Percentiles rank a stretch among this genome's conserved stretches.
These are phyloP conservation scores for Hura crepitans DNA, from an alignment of 441 rosid genomes.

Conservation along the genomic window DNA sequence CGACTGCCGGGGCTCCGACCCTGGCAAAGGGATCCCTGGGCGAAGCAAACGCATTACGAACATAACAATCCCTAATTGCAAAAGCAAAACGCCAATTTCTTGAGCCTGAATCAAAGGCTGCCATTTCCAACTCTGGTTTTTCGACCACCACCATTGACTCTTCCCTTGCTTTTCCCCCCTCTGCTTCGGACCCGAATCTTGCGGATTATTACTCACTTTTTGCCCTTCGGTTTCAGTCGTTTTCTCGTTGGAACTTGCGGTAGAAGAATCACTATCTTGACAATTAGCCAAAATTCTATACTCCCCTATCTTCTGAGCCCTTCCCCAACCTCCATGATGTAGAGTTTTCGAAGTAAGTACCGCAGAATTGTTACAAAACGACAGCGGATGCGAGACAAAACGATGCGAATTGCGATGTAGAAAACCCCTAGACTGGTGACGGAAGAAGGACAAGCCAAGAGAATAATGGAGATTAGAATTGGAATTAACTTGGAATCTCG, in stretches of 20 bases:
- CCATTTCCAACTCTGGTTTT: slow-evolving; percentile 68
- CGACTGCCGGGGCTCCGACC: slow-evolving; percentile 68
- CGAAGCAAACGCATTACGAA: slow-evolving; percentile 78
- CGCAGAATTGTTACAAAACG: slow-evolving; percentile 18
- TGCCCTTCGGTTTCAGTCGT: slow-evolving; percentile 44
- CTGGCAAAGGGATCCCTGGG: slow-evolving; percentile 74
- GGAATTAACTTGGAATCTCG: slow-evolving; percentile 29
- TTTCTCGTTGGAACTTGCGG: slow-evolving; percentile 40
- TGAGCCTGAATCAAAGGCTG: slow-evolving; percentile 73
- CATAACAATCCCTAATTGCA: slow-evolving; percentile 79
- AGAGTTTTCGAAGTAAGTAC: slow-evolving; percentile 13
- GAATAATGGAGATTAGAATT: slow-evolving; percentile 31
- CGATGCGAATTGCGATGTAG: slow-evolving; percentile 35
- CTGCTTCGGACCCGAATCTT: slow-evolving; percentile 41
- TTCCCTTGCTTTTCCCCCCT: slow-evolving; percentile 51
- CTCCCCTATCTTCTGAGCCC: slow-evolving; percentile 33
- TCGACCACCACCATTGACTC: slow-evolving; percentile 66
- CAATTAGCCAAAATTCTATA: slow-evolving; percentile 43
- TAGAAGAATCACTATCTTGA: slow-evolving; percentile 66
- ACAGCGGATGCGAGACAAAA: slow-evolving; percentile 26
- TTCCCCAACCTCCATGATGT: slow-evolving; percentile 15
- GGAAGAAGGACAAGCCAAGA: slow-evolving; percentile 24
- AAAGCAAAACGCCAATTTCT: slow-evolving; percentile 63
- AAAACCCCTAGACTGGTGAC: slow-evolving; percentile 38
- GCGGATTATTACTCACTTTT: slow-evolving; percentile 32